Evolutionary conservation across 257 asterid genomes (phyloP).

Genomic region (Avicennia marina): DNA sequence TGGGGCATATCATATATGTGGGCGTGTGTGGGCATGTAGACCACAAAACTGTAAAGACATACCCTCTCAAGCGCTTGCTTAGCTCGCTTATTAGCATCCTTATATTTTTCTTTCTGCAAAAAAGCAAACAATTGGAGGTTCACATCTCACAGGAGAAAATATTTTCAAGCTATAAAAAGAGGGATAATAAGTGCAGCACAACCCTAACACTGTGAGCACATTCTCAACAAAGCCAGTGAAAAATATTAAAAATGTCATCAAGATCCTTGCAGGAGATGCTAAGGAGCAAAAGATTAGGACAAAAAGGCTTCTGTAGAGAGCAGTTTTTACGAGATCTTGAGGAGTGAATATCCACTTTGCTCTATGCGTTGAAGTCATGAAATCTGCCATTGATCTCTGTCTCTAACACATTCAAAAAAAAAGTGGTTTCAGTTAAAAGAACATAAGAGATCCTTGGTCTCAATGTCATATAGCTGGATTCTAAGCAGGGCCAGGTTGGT

Average conservation of each 20-base stretch:
- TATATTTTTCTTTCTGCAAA: constrained; percentile 70
- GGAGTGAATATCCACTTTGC: constrained; percentile 86
- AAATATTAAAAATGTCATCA: not conserved
- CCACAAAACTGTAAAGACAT: not conserved
- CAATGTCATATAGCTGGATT: no score
- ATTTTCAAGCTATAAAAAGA: not conserved
- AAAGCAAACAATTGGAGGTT: constrained; percentile 10
- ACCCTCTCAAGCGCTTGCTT: constrained; percentile 89
- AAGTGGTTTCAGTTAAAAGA: constrained; percentile 5
- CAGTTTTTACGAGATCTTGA: constrained; percentile 57
- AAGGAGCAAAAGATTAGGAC: not conserved
- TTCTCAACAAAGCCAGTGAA: not conserved
- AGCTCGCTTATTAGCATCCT: constrained; percentile 84
- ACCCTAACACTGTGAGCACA: not conserved
- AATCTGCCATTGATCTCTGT: constrained; percentile 69
- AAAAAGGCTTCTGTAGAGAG: not conserved
- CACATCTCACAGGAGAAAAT: not conserved
- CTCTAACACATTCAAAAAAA: constrained; percentile 5
- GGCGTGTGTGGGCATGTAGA: no score
- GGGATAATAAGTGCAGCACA: not conserved
- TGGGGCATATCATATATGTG: no score
- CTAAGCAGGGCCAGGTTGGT: no score
- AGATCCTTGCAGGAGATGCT: not conserved
- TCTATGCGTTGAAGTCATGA: constrained; percentile 76
- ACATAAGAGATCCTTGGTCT: no score